Evolutionary conservation across 495 filamentous ascomycete genomes (phyloP), one percentile per base, ranked within the genome.

Genomic region (Cairneyella variabilis): DNA sequence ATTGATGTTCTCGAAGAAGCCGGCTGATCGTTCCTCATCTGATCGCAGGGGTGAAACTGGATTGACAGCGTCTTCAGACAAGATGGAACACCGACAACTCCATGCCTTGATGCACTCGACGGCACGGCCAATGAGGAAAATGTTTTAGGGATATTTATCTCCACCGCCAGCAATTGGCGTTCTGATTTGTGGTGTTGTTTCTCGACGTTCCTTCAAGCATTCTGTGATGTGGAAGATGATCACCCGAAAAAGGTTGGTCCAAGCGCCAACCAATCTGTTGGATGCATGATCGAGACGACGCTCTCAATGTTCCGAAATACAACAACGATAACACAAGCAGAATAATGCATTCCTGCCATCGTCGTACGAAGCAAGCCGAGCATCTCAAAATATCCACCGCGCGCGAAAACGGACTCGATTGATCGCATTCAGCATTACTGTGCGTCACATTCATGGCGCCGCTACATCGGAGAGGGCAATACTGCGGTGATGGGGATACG

Each of bases 31-130:
- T 52, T 48, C n/a, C 23, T 48, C 21, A 52, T 48, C 57, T 60
- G 52, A 53, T 54, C 56, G 48, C 51, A n/a, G 26, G 20, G 14
- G 43, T 60, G 52, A 60, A 60, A 60, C 57, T 40, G 41, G 43
- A 18, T 27, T 37, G 27, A 20, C 42, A 40, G 12, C 22, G 28
- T 22, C 32, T 26, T 53, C 39, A 40, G 48, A 25, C 48, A 49
- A 20, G 48, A 52, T 60, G 57, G 53, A 60, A 59, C 57, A 54
- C 47, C 21, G 44, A 26, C 28, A 17, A 16, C 32, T 43, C 56
- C 39, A 44, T 48, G 50, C 27, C 36, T 11, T 49, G 50, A 39
- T 38, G 39, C 51, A 17, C 47, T 34, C 11, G 18, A 7, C 27
- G 1, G 17, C 9, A 5, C 12, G 16, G 26, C 51, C 57, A 54